These are phyloP conservation scores for Trapa bicornis DNA, from an alignment of 345 rosid species.

Conservation along the genomic window DNA sequence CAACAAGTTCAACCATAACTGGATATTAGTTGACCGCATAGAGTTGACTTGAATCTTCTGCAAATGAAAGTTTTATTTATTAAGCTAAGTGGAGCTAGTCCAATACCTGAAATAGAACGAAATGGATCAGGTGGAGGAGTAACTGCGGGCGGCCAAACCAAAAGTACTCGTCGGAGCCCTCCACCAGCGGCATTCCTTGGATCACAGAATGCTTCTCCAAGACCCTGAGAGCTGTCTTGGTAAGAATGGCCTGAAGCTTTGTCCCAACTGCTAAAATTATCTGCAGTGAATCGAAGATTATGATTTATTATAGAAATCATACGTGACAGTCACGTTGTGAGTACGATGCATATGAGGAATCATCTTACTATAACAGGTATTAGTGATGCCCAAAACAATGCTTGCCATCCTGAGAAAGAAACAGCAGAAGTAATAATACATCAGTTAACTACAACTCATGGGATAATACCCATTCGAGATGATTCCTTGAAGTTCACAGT, in stretches of 20 bases:
- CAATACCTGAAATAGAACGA: constrained; percentile 81
- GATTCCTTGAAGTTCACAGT: not conserved
- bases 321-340: not conserved
- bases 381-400: constrained; percentile 56
- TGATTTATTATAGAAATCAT: constrained; percentile 8
- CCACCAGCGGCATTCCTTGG: constrained; percentile 94
- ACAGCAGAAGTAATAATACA: not conserved
- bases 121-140: constrained; percentile 77
- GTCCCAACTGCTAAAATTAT: constrained; percentile 87
- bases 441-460: not conserved
- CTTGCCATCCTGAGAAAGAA: constrained; percentile 58
- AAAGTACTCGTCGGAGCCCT: constrained; percentile 78
- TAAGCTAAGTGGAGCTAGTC: not conserved
- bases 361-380: constrained; percentile 67
- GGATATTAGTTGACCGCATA: not conserved
- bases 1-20: constrained; percentile 9
- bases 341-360: not conserved
- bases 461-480: not conserved
- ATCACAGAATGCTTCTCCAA: constrained; percentile 77
- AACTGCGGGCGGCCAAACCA: constrained; percentile 76
- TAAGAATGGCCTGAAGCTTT: constrained; percentile 70
- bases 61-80: too few relatives aligned
- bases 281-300: constrained; percentile 20
- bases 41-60: constrained; percentile 2
- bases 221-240: constrained; percentile 79